phyloP scores from a whole-genome alignment of 1,284 basidiomycete species.

The Mycosarcoma mackinlayi region DNA sequence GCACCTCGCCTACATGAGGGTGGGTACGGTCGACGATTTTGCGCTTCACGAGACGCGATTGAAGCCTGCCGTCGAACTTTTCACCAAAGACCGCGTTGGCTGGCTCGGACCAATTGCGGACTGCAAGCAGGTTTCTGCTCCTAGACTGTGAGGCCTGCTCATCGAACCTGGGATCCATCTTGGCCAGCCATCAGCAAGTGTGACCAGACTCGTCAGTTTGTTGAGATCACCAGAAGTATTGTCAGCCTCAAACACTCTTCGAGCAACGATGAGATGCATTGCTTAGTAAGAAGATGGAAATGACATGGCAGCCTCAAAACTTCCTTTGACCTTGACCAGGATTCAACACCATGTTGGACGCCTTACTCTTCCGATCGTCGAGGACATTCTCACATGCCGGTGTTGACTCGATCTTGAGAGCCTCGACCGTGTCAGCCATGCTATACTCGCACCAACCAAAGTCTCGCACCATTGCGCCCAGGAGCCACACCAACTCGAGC shows the following conservation, averaged over 20 bases:
- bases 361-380: conserved; percentile 25
- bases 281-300: too few species aligned
- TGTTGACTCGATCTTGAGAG: conserved; percentile 19
- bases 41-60: conserved; percentile 60
- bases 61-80: conserved; percentile 65
- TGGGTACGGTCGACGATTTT: conserved; percentile 68
- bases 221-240: too few species aligned
- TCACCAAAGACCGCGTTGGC: conserved; percentile 55
- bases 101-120: conserved; percentile 59
- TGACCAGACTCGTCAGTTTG: too few species aligned
- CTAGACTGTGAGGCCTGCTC: too few species aligned
- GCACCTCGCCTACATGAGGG: conserved; percentile 54
- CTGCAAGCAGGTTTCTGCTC: conserved; percentile 26
- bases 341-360: conserved; percentile 30
- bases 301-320: conserved; percentile 28
- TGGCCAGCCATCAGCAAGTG: too few species aligned
- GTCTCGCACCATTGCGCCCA: conserved; percentile 13
- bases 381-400: conserved; percentile 13
- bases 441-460: conserved; percentile 28
- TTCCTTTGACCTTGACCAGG: conserved; percentile 24
- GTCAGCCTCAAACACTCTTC: too few species aligned
- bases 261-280: too few species aligned
- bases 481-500: conserved; percentile 30
- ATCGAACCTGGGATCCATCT: neutral
- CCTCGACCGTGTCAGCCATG: conserved; percentile 14